phyloP scores from a whole-genome alignment of 2,329 filamentous ascomycete species.

The Scedosporium minutisporum region DNA sequence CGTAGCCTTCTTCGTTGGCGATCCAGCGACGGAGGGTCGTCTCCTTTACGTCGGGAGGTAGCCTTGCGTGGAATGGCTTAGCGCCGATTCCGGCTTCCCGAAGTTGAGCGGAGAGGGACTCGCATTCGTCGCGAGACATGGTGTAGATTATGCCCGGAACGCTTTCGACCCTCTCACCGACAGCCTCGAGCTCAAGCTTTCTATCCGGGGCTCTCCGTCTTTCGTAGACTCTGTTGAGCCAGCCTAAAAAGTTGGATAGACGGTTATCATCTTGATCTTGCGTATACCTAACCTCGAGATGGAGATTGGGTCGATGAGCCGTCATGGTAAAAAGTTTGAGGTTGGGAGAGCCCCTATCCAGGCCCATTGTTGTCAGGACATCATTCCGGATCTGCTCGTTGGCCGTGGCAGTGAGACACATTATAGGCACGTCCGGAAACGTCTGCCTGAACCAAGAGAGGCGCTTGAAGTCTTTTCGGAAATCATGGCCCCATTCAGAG shows the following conservation, averaged over 20 bases:
- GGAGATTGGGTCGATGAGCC: slow-evolving; percentile 74
- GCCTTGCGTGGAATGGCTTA: slow-evolving; percentile 61
- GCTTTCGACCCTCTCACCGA: slow-evolving; percentile 47
- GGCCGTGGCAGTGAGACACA: slow-evolving; percentile 86
- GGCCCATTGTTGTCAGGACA: slow-evolving; percentile 63
- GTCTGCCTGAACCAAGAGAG: slow-evolving; percentile 76
- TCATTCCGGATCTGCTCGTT: slow-evolving; percentile 74
- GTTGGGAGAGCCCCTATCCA: slow-evolving; percentile 48
- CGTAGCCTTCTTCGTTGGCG: slow-evolving; percentile 64
- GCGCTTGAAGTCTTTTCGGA: slow-evolving; percentile 83
- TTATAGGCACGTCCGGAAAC: slow-evolving; percentile 80
- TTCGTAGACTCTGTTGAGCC: slow-evolving; percentile 64
- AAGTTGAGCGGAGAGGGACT: slow-evolving; percentile 56
- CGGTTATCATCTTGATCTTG: slow-evolving; percentile 64
- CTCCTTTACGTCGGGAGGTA: slow-evolving; percentile 59
- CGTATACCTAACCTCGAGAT: slow-evolving; percentile 82
- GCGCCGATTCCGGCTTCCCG: slow-evolving; percentile 62
- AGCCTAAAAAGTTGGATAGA: slow-evolving; percentile 63
- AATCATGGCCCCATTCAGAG: slow-evolving; percentile 97
- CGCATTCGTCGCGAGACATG: slow-evolving; percentile 64
- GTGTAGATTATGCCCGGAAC: slow-evolving; percentile 76
- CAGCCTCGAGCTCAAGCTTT: slow-evolving; percentile 44
- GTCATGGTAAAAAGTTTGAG: slow-evolving; percentile 73
- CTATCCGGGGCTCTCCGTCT: slow-evolving; percentile 54
- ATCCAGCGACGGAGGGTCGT: slow-evolving; percentile 65